Conservation (phyloP, 2,329 filamentous ascomycete species). For the Penicillium sp. region DNA sequence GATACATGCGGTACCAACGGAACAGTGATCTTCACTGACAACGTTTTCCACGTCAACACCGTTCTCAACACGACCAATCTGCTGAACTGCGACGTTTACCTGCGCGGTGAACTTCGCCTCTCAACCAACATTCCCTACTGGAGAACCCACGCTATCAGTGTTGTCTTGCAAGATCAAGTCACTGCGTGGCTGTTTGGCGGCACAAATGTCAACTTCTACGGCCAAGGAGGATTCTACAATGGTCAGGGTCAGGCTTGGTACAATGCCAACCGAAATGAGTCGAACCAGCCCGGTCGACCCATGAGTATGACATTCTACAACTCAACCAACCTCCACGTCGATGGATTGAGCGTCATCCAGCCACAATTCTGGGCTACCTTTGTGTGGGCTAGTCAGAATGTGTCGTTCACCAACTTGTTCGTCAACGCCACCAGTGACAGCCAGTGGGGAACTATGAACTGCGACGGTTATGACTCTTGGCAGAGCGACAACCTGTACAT, state of each 20-base stretch:
- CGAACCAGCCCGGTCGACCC: slow-evolving; percentile 54
- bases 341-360: slow-evolving; percentile 52
- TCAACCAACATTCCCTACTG: slow-evolving; percentile 54
- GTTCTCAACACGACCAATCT: slow-evolving; percentile 22
- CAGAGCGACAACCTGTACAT: slow-evolving; percentile 12
- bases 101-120: slow-evolving; percentile 38
- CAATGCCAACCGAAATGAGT: slow-evolving; percentile 47
- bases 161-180: slow-evolving; percentile 59
- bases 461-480: slow-evolving; percentile 21
- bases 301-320: slow-evolving; percentile 56
- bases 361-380: slow-evolving; percentile 55
- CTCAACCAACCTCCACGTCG: slow-evolving; percentile 52
- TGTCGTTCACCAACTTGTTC: slow-evolving; percentile 56
- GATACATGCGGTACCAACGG: background rate
- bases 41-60: slow-evolving; percentile 20
- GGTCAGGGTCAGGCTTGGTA: slow-evolving; percentile 66
- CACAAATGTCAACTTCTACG: slow-evolving; percentile 52
- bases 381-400: slow-evolving; percentile 51
- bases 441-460: slow-evolving; percentile 52
- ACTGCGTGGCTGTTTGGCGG: slow-evolving; percentile 60
- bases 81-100: slow-evolving; percentile 30
- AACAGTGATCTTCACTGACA: background rate
- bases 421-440: slow-evolving; percentile 52
- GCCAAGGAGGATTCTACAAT: slow-evolving; percentile 56
- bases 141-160: slow-evolving; percentile 52